Base-by-base conservation (phyloP, 2,329 filamentous ascomycete genomes). In the Endoconidiophora polonica region DNA sequence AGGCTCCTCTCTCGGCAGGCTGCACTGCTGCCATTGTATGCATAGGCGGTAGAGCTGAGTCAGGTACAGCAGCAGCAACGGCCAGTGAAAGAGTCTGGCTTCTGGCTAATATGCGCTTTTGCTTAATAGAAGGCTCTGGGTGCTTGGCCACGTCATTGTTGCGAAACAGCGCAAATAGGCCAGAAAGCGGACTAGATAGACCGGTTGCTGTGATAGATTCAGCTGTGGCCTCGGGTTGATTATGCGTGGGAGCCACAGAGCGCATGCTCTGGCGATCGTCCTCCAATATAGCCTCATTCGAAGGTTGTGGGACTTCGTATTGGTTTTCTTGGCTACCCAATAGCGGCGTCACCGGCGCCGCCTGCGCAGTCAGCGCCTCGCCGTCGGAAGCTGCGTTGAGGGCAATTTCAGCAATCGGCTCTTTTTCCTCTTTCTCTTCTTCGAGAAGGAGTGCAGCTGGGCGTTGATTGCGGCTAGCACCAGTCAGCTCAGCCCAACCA, bases 401-500 rank as follows among this genome's bases (percentile, higher is more conserved):
- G 38, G 20, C 18, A 7, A 3, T 10, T 22, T 20, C 18, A 12
- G 12, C 16, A 10, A 20, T n/a, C 3, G 23, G 59, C 14, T 58
- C 55, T 9, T 57, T 52, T 10, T 62, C 59, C 2, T 52, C 54
- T 10, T 62, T 58, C 2, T 52, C 54, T 2, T 60, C 59, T 1
- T 66, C 62, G 3, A 67, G 59, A 59, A 70, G 68, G n/a, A 61
- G 65, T n/a, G 64, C 67, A 26, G 66, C 63, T 54, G 71, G 65
- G 5, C 70, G 63, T 12, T 64, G 59, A 2, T 57, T 70, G 59
- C 74, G 68, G 55, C 77, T 83, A n/a, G 81, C 66, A 16, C 78
- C 78, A 0, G 86, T 95, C 51, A 98, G 67, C 63, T 98, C 91
- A 6, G 86, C 85, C 84, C 88, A 95, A 2, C 91, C 90, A 72